A percentile compares a stretch with the other conserved stretches of the same genome.
Evolutionary conservation across 306 rosid genomes (phyloP).

Genomic region (Pterocarpus santalinus): DNA sequence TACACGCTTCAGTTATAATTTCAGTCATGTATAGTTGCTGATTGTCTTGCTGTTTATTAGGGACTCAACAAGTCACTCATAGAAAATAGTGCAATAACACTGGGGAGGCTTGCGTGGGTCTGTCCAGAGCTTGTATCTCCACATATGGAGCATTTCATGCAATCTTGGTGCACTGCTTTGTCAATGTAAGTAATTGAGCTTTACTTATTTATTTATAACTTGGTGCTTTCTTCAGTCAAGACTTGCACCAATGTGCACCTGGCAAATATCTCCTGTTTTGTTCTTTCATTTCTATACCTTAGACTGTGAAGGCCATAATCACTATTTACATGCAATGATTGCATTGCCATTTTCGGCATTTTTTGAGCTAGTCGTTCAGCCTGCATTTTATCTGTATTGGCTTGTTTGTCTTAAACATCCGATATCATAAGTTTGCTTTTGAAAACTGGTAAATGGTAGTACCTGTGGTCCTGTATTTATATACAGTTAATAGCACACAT

Average conservation of each 20-base stretch:
- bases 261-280: neutral
- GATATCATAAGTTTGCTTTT: constrained; percentile 6
- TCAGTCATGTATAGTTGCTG: constrained; percentile 42
- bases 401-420: neutral
- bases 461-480: constrained; percentile 1
- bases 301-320: neutral
- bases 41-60: constrained; percentile 59
- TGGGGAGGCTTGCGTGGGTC: constrained; percentile 99
- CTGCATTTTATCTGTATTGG: neutral
- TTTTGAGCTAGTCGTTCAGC: neutral
- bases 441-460: constrained; percentile 5
- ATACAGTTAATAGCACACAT: constrained; percentile 11
- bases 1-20: constrained; percentile 26
- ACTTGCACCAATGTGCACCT: neutral
- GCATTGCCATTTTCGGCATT: neutral
- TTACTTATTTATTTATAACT: neutral
- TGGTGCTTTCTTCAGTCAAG: constrained; percentile 1
- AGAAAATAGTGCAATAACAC: constrained; percentile 96
- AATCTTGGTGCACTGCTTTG: constrained; percentile 96
- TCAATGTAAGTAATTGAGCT: constrained; percentile 65
- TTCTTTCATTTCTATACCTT: neutral
- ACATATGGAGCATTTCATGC: constrained; percentile 99
- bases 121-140: constrained; percentile 96
- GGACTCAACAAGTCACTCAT: constrained; percentile 86
- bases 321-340: neutral